phyloP scores from a whole-genome alignment of 2,329 filamentous ascomycete species.

The Colletotrichum shisoi region DNA sequence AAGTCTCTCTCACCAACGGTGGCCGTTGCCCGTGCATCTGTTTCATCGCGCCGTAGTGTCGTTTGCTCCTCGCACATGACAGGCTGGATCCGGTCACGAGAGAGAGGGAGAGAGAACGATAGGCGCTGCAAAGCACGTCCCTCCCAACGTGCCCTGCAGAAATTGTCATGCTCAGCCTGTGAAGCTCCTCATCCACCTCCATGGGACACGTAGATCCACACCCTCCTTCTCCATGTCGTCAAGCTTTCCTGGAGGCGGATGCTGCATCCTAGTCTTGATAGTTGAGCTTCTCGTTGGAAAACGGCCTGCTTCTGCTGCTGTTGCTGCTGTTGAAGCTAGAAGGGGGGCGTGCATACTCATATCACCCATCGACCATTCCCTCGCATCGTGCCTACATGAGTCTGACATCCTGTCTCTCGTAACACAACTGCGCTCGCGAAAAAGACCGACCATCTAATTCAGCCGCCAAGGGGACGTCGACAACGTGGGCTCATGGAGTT shows the following conservation, averaged over 20 bases:
- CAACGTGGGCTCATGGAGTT: not conserved
- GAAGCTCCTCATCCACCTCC: not conserved
- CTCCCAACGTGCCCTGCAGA: conserved; percentile 11
- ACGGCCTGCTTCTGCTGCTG: no score
- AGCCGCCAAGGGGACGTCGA: not conserved
- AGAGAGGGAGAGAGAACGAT: not conserved
- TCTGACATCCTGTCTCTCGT: not conserved
- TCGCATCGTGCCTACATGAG: conserved; percentile 30
- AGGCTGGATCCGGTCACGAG: conserved; percentile 13
- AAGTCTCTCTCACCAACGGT: conserved; percentile 7
- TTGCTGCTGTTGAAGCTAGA: not conserved
- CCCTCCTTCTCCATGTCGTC: conserved; percentile 30
- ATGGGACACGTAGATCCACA: conserved; percentile 32
- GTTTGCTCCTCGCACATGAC: conserved; percentile 25
- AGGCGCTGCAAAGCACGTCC: not conserved
- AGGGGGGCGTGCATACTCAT: not conserved
- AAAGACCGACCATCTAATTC: not conserved
- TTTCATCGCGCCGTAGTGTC: conserved; percentile 30
- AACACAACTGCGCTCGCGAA: conserved; percentile 1
- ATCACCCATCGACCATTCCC: not conserved
- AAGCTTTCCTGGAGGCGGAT: conserved; percentile 22
- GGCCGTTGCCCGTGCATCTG: conserved; percentile 28
- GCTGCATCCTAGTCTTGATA: conserved; percentile 12
- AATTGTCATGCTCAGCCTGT: not conserved
- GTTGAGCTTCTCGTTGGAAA: not conserved